A percentile compares a stretch with the other conserved stretches of the same genome.
These are phyloP conservation scores for Exophiala sideris DNA, from an alignment of 2,329 filamentous ascomycete species.

Conservation along the genomic window DNA sequence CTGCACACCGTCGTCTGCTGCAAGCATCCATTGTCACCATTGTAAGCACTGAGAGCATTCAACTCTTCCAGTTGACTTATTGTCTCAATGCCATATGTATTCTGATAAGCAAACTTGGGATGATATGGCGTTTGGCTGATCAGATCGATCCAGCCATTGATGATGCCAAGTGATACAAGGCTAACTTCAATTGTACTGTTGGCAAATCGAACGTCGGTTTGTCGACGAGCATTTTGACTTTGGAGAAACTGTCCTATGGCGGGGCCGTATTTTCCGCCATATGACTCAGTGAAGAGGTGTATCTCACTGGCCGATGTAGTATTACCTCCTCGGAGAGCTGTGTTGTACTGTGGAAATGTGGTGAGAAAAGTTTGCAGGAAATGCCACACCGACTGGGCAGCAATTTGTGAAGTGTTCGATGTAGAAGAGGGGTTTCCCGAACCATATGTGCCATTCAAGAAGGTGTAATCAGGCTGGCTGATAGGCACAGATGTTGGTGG, in stretches of 20 bases:
- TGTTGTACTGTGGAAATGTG: slow-evolving; percentile 58
- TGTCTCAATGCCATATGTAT: slow-evolving; percentile 59
- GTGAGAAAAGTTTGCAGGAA: slow-evolving; percentile 54
- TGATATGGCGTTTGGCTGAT: slow-evolving; percentile 51
- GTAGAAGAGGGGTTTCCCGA: slow-evolving; percentile 41
- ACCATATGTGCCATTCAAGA: slow-evolving; percentile 58
- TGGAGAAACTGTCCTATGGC: slow-evolving; percentile 58
- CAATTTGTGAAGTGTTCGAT: slow-evolving; percentile 39
- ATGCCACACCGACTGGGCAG: slow-evolving; percentile 56
- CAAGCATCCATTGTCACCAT: slow-evolving; percentile 26
- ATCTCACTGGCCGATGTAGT: slow-evolving; percentile 47
- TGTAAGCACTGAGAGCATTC: slow-evolving; percentile 27
- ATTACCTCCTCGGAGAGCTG: slow-evolving; percentile 40
- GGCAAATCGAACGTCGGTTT: slow-evolving; percentile 48
- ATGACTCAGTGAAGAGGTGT: slow-evolving; percentile 66
- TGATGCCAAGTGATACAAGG: slow-evolving; percentile 62
- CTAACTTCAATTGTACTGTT: slow-evolving; percentile 24
- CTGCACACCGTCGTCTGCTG: slow-evolving; percentile 28
- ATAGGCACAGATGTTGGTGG: slow-evolving; percentile 32
- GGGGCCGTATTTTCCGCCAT: slow-evolving; percentile 68
- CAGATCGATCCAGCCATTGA: slow-evolving; percentile 69
- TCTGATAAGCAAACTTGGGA: slow-evolving; percentile 39
- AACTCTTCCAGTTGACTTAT: slow-evolving; percentile 40
- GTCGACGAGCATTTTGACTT: slow-evolving; percentile 58
- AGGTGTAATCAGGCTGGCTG: slow-evolving; percentile 33